Evolutionary conservation across 805 yeast genomes (phyloP).

Genomic region (Candida rishiriensis): DNA sequence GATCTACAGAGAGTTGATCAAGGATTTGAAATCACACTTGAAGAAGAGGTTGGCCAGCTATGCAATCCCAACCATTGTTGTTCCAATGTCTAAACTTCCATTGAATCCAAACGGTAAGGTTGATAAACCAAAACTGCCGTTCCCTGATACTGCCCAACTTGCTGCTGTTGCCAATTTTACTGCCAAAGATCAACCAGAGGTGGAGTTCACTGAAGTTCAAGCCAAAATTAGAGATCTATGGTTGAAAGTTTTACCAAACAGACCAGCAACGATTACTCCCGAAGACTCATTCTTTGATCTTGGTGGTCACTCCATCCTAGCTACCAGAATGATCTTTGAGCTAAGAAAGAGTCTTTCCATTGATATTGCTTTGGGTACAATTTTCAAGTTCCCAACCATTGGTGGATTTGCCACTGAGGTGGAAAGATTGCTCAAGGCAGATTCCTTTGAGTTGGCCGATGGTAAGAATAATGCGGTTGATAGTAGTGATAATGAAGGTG

Average conservation of each 20-base stretch:
- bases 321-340: conserved; percentile 94
- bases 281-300: conserved; percentile 92
- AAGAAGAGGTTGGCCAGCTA: conserved; percentile 87
- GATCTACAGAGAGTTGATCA: conserved; percentile 68
- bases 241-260: conserved; percentile 78
- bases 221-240: conserved; percentile 72
- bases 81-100: conserved; percentile 82
- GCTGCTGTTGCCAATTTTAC: conserved; percentile 62
- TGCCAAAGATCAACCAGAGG: conserved; percentile 39
- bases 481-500: conserved; percentile 19
- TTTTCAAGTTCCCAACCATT: conserved; percentile 87
- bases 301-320: conserved; percentile 97
- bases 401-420: conserved; percentile 72
- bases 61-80: conserved; percentile 89
- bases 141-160: conserved; percentile 87
- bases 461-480: conserved; percentile 27
- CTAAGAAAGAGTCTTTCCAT: conserved; percentile 72
- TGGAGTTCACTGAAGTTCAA: conserved; percentile 61
- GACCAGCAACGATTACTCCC: conserved; percentile 71
- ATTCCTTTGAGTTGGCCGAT: conserved; percentile 39
- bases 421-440: conserved; percentile 49
- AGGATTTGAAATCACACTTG: conserved; percentile 75
- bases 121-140: conserved; percentile 94
- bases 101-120: conserved; percentile 97
- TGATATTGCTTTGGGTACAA: conserved; percentile 84